Evolutionary conservation across 2,329 filamentous ascomycete species (phyloP).

Genomic region (Aspergillus neoniger): DNA sequence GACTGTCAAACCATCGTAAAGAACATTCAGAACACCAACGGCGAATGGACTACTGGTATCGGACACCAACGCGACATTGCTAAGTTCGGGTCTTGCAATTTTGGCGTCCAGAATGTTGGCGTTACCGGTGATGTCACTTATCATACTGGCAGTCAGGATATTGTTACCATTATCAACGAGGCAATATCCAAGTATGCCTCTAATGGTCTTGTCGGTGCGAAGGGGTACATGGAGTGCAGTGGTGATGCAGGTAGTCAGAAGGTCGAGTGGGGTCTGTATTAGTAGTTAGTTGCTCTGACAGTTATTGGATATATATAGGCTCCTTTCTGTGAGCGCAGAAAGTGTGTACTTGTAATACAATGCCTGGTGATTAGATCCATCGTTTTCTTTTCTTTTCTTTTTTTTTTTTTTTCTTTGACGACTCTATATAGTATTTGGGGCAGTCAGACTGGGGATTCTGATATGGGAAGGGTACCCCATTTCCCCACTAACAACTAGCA

Average conservation of each 20-base stretch:
- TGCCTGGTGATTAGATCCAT: no score
- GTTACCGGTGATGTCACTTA: background rate
- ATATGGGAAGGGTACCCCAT: no score
- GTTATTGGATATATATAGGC: no score
- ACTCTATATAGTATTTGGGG: no score
- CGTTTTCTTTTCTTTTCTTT: no score
- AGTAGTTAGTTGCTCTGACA: background rate
- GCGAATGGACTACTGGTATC: background rate
- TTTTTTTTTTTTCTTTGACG: no score
- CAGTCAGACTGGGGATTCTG: no score
- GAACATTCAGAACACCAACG: background rate
- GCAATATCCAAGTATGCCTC: background rate
- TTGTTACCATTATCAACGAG: background rate
- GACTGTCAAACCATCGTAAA: background rate
- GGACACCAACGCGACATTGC: background rate
- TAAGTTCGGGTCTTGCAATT: background rate
- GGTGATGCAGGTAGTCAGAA: constrained; percentile 1
- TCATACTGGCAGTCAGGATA: constrained; percentile 2
- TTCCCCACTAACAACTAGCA: no score
- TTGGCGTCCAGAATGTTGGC: constrained; percentile 1
- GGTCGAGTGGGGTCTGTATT: constrained; percentile 1
- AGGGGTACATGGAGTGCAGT: background rate
- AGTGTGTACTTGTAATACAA: no score
- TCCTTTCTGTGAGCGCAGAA: no score
- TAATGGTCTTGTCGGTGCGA: background rate